Base-by-base conservation (phyloP, 1,139 yeast species). In the Yamadazyma friedrichii region DNA sequence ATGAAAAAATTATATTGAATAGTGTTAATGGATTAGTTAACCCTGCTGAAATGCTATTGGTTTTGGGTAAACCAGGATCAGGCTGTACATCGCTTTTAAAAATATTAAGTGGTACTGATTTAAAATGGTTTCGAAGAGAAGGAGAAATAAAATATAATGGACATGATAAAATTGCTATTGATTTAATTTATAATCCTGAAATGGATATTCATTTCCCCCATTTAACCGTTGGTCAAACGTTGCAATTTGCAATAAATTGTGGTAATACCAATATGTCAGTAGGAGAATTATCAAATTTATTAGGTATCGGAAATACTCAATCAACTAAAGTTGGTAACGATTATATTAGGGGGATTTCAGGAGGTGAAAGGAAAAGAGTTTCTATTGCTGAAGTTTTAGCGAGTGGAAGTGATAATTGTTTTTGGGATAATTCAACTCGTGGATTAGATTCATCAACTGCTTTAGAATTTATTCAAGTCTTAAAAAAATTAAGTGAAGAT, bases 371-470 rank as follows among this genome's bases (percentile, higher is more conserved):
- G 44, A 70, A 70, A 53, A 55, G 76, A 53, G 76, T 70, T 16
- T 67, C 74, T 3, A 70, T 70, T 47, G 74, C 74, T 15, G 76
- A 70, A 51, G 74, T 59, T 10, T 61, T 67, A 6, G 55, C 67
- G 40, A 58, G 62, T 44, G 69, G 71, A 22, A 62, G 72, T 16
- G 62, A 60, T 13, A 62, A 82, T 36, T 79, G 79, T 52, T 77
- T 82, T 55, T 82, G 86, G 85, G 88, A 82, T 66, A 82, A 82
- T 54, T 82, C 87, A n/a, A 82, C 88, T n/a, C 71, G 88, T 61
- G 88, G 88, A 56, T 67, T 82, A 46, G 88, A 82, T 65, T 81
- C 88, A 15, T 78, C 87, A 9, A 82, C 88, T 15, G 88, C 88
- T 20, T 68, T 82, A 50, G 87, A 82, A 53, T 82, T 75, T 54